Evolutionary conservation across 2,329 filamentous ascomycete genomes (phyloP).

Genomic region (Pezicula rhizophila): DNA sequence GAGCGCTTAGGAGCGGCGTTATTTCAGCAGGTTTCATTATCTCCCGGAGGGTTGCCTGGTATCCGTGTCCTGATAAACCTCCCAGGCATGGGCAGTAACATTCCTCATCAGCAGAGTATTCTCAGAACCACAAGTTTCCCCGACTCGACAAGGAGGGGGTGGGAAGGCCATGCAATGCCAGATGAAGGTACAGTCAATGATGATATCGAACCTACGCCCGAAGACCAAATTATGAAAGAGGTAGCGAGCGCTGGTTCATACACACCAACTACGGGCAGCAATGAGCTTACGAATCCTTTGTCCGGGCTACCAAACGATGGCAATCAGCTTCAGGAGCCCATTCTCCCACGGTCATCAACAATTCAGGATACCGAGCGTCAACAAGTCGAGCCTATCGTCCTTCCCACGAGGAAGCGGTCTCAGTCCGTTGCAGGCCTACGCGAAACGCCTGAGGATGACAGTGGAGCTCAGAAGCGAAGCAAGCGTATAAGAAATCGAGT

Average conservation of each 20-base stretch:
- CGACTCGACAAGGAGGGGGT: background rate
- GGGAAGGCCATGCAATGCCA: background rate
- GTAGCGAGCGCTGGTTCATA: conserved; percentile 10
- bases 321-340: conserved; percentile 4
- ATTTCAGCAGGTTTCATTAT: no score
- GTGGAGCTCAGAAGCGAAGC: conserved; percentile 53
- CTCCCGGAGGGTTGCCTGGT: no score
- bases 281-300: conserved; percentile 10
- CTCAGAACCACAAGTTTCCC: background rate
- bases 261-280: conserved; percentile 16
- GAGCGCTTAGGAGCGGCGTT: no score
- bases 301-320: conserved; percentile 12
- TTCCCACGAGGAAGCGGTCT: conserved; percentile 50
- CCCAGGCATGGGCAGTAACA: no score
- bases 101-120: background rate
- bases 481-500: conserved; percentile 60
- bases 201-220: background rate
- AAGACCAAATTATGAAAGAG: conserved; percentile 23
- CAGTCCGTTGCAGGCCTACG: conserved; percentile 55
- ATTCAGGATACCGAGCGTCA: conserved; percentile 10
- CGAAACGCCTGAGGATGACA: conserved; percentile 52
- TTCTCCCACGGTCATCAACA: background rate
- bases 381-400: conserved; percentile 6
- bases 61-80: no score
- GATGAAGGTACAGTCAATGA: background rate